Percentiles rank a stretch among this genome's conserved stretches.
phyloP scores from a whole-genome alignment of 1,284 basidiomycete genomes.

The Testicularia cyperi region DNA sequence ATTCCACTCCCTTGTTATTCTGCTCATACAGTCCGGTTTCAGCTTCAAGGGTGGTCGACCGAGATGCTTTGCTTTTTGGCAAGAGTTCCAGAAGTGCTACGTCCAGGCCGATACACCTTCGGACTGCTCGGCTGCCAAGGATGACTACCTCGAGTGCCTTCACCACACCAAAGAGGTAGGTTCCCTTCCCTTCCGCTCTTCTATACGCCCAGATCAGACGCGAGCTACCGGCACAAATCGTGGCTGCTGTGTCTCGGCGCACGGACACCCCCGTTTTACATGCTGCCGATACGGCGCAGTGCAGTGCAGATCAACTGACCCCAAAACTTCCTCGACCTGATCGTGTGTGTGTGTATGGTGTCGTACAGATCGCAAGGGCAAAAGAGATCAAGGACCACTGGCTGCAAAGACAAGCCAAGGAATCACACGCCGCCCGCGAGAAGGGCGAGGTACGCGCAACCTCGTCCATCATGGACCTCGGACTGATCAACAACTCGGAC shows the following conservation, averaged over 20 bases:
- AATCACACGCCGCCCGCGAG: constrained; percentile 42
- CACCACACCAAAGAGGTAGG: constrained; percentile 86
- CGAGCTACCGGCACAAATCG: too few relatives aligned
- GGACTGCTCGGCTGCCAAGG: constrained; percentile 73
- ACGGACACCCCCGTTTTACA: too few relatives aligned
- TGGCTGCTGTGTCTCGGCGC: too few relatives aligned
- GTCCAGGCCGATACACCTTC: constrained; percentile 74
- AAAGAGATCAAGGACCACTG: constrained; percentile 51
- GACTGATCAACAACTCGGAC: constrained; percentile 42
- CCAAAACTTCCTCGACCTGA: too few relatives aligned
- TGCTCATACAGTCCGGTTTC: constrained; percentile 66
- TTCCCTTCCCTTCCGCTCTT: too few relatives aligned
- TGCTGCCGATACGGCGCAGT: too few relatives aligned
- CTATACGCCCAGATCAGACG: too few relatives aligned
- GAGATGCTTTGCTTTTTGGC: constrained; percentile 90
- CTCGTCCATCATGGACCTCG: constrained; percentile 41
- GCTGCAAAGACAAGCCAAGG: constrained; percentile 42
- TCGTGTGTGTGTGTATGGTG: too few relatives aligned
- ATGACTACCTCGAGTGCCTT: constrained; percentile 90
- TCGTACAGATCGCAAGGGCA: constrained; percentile 47
- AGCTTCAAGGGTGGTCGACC: constrained; percentile 75
- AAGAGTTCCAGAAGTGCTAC: constrained; percentile 77
- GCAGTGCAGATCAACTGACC: too few relatives aligned
- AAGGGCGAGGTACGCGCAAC: constrained; percentile 50
- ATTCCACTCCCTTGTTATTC: background rate